phyloP scores from a whole-genome alignment of 176 grass and related monocot genomes.

The Sorghum bicolor region DNA sequence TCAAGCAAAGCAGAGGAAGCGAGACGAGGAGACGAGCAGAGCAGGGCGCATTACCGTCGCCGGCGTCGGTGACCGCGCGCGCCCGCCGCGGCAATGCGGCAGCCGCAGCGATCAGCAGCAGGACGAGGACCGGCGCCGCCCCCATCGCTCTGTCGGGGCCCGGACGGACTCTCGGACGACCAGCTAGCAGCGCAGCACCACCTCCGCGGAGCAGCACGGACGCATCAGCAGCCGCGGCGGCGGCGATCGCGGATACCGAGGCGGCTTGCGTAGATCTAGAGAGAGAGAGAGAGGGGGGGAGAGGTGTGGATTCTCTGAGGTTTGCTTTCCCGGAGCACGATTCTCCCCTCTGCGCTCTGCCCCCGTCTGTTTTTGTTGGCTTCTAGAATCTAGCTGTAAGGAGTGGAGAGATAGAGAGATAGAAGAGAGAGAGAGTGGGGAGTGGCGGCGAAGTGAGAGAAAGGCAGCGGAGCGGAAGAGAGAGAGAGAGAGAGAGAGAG shows the following conservation, averaged over 20 bases:
- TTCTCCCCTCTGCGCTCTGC: neutral
- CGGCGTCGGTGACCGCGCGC: constrained; percentile 33
- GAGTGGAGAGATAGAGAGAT: neutral
- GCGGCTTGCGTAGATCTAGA: constrained; percentile 45
- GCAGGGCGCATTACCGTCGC: constrained; percentile 28
- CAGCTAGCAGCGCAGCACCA: neutral
- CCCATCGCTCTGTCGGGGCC: constrained; percentile 10
- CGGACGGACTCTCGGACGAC: neutral
- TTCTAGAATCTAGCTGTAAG: constrained; percentile 46
- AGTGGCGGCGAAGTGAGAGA: constrained; percentile 1
- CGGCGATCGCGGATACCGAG: constrained; percentile 30
- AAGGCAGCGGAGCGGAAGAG: neutral
- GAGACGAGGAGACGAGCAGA: neutral
- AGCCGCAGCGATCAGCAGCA: constrained; percentile 28
- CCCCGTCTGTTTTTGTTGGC: constrained; percentile 44
- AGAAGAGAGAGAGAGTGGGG: neutral
- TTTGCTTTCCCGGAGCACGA: constrained; percentile 20
- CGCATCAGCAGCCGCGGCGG: constrained; percentile 8
- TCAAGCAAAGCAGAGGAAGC: neutral
- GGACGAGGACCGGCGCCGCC: neutral
- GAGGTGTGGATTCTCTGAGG: neutral
- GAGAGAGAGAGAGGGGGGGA: neutral
- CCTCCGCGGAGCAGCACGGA: neutral
- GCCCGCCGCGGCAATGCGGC: constrained; percentile 34
- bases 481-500: neutral